Conservation (phyloP, 2,329 filamentous ascomycete genomes). For the Mariannaea sp. region DNA sequence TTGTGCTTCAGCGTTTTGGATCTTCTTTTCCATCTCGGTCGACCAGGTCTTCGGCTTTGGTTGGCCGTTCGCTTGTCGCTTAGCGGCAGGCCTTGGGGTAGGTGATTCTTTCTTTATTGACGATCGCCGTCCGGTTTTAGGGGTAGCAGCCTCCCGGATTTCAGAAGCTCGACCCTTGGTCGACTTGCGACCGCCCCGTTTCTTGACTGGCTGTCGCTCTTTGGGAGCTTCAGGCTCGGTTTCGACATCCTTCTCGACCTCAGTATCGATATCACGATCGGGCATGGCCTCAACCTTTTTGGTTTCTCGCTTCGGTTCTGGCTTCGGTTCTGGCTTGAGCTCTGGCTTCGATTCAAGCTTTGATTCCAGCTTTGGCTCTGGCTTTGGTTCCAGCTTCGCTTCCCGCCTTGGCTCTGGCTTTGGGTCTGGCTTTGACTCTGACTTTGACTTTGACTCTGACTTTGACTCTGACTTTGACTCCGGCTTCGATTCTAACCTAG, state of each 20-base stretch:
- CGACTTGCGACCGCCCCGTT: slow-evolving; percentile 42
- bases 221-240: slow-evolving; percentile 41
- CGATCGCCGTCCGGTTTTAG: slow-evolving; percentile 56
- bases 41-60: slow-evolving; percentile 70
- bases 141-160: slow-evolving; percentile 54
- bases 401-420: slow-evolving; percentile 20
- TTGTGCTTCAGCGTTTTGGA: slow-evolving; percentile 45
- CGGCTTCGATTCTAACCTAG: slow-evolving; percentile 17
- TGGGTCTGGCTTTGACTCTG: no score
- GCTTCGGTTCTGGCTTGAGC: slow-evolving; percentile 24
- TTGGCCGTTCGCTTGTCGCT: slow-evolving; percentile 64
- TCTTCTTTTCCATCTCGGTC: slow-evolving; percentile 51
- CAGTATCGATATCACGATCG: slow-evolving; percentile 39
- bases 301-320: slow-evolving; percentile 36
- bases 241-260: slow-evolving; percentile 44
- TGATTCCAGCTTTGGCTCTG: slow-evolving; percentile 26
- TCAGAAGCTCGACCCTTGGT: slow-evolving; percentile 58
- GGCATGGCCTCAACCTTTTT: slow-evolving; percentile 21
- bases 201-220: slow-evolving; percentile 40
- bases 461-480: slow-evolving; percentile 36
- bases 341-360: no score
- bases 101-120: slow-evolving; percentile 56
- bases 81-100: slow-evolving; percentile 55
- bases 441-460: slow-evolving; percentile 36
- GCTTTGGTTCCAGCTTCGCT: slow-evolving; percentile 34